A percentile compares a stretch with the other conserved stretches of the same genome.
These are phyloP conservation scores for Colletotrichum godetiae DNA, from an alignment of 2,329 filamentous ascomycete genomes.

Conservation along the genomic window DNA sequence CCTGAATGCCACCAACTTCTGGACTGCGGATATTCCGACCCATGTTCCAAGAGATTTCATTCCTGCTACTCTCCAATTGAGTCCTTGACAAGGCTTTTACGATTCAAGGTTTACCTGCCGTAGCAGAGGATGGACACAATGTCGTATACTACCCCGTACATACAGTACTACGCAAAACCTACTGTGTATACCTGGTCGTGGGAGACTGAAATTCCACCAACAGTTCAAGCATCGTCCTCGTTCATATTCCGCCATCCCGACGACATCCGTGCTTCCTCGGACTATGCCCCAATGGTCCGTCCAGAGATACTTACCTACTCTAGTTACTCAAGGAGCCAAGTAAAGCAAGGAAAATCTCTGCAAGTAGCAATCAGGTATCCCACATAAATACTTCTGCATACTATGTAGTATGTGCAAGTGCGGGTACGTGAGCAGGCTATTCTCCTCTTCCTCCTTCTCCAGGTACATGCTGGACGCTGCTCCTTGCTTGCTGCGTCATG, in stretches of 20 bases:
- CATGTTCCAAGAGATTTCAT: background rate
- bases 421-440: background rate
- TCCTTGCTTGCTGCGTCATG: background rate
- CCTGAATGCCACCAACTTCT: background rate
- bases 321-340: background rate
- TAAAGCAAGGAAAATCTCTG: background rate
- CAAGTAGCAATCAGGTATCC: background rate
- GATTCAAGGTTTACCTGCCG: background rate
- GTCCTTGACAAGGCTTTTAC: background rate
- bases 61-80: background rate
- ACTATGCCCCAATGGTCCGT: background rate
- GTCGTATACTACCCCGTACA: too few species aligned
- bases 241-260: background rate
- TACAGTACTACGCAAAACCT: background rate
- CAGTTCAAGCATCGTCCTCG: slow-evolving; percentile 21
- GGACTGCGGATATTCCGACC: background rate
- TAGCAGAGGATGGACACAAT: background rate
- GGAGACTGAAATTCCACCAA: background rate
- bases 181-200: background rate
- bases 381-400: background rate
- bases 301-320: background rate
- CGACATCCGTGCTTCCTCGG: background rate
- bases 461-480: background rate
- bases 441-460: background rate
- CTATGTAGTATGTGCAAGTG: background rate